Percentiles rank a stretch among this genome's conserved stretches.
These are phyloP conservation scores for Coelastrella sp. DNA, from an alignment of 139 green algal genomes.

Conservation along the genomic window DNA sequence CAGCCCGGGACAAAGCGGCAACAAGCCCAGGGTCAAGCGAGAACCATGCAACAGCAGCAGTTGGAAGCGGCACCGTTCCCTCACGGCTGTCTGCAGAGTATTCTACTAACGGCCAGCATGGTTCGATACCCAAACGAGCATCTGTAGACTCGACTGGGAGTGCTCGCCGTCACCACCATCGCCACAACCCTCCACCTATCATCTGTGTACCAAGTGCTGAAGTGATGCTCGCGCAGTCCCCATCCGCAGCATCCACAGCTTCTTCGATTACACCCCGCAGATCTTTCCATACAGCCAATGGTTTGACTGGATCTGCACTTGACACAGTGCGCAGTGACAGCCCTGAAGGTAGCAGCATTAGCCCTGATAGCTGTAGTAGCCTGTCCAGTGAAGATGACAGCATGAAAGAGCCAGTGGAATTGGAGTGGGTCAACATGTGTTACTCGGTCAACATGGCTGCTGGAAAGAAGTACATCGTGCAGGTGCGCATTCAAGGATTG, in stretches of 20 bases:
- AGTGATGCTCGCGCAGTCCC: neutral
- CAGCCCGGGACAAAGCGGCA: neutral
- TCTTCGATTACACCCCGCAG: neutral
- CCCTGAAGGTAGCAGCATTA: neutral
- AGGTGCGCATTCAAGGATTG: no score
- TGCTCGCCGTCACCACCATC: neutral
- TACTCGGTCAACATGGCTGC: constrained; percentile 20
- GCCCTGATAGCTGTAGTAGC: neutral
- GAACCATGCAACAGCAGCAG: neutral
- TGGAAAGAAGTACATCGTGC: constrained; percentile 14
- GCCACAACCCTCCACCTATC: constrained; percentile 7
- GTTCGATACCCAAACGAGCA: neutral
- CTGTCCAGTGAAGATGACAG: constrained; percentile 4
- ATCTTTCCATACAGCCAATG: neutral
- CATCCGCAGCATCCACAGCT: constrained; percentile 26
- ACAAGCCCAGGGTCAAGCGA: neutral
- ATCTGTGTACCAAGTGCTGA: constrained; percentile 8
- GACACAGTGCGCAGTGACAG: neutral
- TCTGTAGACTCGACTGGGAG: neutral
- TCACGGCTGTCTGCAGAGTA: neutral
- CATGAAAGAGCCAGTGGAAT: neutral
- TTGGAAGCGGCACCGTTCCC: no score
- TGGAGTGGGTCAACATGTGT: constrained; percentile 48
- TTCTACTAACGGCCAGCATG: neutral
- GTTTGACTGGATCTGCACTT: neutral